Evolutionary conservation across 2,329 filamentous ascomycete species (phyloP).

Genomic region (Malbranchea zuffiana): DNA sequence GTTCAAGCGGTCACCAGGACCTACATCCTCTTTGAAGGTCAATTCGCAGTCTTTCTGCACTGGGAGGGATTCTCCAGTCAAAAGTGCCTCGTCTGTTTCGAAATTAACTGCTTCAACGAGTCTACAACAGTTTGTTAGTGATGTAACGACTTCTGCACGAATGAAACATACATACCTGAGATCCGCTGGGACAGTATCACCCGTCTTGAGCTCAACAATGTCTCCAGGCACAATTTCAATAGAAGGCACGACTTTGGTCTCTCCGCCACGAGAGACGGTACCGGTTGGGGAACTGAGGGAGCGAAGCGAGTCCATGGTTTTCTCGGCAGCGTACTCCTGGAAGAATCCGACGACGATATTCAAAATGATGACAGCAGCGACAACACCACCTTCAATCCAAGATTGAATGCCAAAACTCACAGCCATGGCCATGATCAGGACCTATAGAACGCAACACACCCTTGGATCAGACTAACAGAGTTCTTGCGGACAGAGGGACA

Average conservation of each 20-base stretch:
- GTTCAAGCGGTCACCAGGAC: slow-evolving; percentile 51
- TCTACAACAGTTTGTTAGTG: slow-evolving; percentile 10
- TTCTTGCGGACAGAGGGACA: slow-evolving; percentile 7
- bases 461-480: slow-evolving; percentile 20
- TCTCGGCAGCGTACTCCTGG: slow-evolving; percentile 44
- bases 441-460: slow-evolving; percentile 22
- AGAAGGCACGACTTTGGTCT: slow-evolving; percentile 41
- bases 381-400: slow-evolving; percentile 51
- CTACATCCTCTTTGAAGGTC: slow-evolving; percentile 43
- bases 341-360: slow-evolving; percentile 50
- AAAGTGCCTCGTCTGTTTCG: slow-evolving; percentile 50
- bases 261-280: slow-evolving; percentile 41
- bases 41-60: slow-evolving; percentile 43
- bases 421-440: slow-evolving; percentile 47
- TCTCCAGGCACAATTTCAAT: slow-evolving; percentile 49
- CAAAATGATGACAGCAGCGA: slow-evolving; percentile 46
- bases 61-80: slow-evolving; percentile 53
- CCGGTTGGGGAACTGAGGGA: slow-evolving; percentile 43
- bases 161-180: slow-evolving; percentile 19
- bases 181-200: slow-evolving; percentile 42
- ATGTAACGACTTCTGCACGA: background rate
- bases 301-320: slow-evolving; percentile 45
- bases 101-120: slow-evolving; percentile 49
- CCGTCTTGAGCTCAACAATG: slow-evolving; percentile 42
- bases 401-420: slow-evolving; percentile 49